phyloP scores from a whole-genome alignment of 306 rosid species.

The Inga leiocalycina region DNA sequence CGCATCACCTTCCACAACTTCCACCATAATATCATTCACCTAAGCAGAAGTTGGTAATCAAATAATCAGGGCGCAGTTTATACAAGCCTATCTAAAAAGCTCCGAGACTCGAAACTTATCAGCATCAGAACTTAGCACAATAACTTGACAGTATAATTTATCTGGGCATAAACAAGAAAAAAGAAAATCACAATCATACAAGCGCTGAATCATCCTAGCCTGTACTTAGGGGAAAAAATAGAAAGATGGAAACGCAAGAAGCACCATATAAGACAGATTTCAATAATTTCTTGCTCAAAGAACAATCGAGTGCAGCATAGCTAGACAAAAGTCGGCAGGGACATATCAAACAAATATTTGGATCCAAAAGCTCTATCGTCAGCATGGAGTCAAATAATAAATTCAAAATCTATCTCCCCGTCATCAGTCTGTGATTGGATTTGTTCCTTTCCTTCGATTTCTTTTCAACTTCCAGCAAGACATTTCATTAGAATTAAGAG shows the following conservation, averaged over 20 bases:
- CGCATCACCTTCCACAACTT: constrained; percentile 72
- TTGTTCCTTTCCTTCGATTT: not conserved
- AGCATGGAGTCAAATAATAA: not conserved
- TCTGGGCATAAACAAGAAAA: not conserved
- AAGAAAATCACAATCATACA: not conserved
- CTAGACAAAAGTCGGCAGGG: not conserved
- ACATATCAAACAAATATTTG: not conserved
- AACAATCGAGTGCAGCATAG: not conserved
- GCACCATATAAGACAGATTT: not conserved
- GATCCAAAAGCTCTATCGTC: not conserved
- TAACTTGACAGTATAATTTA: not conserved
- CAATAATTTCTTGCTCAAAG: not conserved
- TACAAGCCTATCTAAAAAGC: not conserved
- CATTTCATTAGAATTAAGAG: not conserved
- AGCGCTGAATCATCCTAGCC: not conserved
- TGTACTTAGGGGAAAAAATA: not conserved
- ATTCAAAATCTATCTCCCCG: no score
- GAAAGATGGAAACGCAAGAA: not conserved
- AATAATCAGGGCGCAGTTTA: not conserved
- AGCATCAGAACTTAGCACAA: constrained; percentile 1
- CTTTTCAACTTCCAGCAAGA: not conserved
- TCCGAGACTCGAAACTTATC: not conserved
- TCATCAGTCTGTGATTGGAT: not conserved
- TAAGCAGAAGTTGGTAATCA: constrained; percentile 28
- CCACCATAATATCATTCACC: constrained; percentile 48